Percentiles rank a stretch among this genome's conserved stretches.
phyloP scores from a whole-genome alignment of 2,329 filamentous ascomycete genomes.

The Paracamarosporium sp. region DNA sequence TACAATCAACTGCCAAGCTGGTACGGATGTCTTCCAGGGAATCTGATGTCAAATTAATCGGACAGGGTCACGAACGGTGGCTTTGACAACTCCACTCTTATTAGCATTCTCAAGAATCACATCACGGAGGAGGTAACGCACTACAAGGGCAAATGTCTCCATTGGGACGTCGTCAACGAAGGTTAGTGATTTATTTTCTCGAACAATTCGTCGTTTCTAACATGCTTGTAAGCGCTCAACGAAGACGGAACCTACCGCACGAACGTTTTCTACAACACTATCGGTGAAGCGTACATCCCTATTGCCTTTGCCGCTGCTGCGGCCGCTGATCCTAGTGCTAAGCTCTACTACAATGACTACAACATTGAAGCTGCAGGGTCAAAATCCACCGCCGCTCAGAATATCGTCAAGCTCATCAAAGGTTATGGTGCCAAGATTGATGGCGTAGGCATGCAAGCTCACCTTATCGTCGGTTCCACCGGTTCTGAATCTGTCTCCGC shows the following conservation, averaged over 20 bases:
- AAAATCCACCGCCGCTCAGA: constrained; percentile 44
- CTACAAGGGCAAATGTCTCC: constrained; percentile 48
- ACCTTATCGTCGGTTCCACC: constrained; percentile 54
- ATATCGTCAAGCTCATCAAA: constrained; percentile 49
- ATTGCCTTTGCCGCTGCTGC: constrained; percentile 49
- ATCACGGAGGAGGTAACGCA: constrained; percentile 47
- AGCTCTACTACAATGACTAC: constrained; percentile 56
- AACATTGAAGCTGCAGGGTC: constrained; percentile 49
- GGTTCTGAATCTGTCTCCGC: constrained; percentile 28
- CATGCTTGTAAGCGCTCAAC: constrained; percentile 38
- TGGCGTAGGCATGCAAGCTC: constrained; percentile 59
- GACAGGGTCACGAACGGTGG: constrained; percentile 27
- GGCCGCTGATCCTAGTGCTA: constrained; percentile 45
- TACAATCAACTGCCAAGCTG: constrained; percentile 49
- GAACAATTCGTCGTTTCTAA: neutral
- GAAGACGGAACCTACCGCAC: constrained; percentile 49
- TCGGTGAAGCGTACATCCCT: constrained; percentile 50
- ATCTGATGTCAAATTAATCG: constrained; percentile 44
- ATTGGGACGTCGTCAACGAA: constrained; percentile 52
- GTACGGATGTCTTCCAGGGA: constrained; percentile 57
- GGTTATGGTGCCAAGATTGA: constrained; percentile 39
- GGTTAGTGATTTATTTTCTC: constrained; percentile 14
- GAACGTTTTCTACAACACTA: constrained; percentile 47
- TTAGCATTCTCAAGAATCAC: constrained; percentile 51
- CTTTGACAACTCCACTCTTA: constrained; percentile 50